Base-by-base conservation (phyloP, 441 rosid genomes). In the Gossypium davidsonii region DNA sequence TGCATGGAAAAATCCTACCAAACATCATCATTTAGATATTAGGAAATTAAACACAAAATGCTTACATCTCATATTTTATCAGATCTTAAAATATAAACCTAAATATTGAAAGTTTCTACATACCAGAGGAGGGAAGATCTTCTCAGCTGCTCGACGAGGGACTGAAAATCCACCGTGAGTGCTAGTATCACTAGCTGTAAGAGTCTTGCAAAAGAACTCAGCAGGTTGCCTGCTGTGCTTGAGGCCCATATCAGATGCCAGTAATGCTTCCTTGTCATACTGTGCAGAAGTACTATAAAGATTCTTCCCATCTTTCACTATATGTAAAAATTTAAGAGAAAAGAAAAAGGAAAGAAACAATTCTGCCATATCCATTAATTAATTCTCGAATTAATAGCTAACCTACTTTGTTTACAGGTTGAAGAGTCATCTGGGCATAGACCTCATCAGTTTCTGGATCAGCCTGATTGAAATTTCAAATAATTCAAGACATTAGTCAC, bases 101-200 rank as follows among this genome's bases (percentile, higher is more conserved):
- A 61, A n/a, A 42, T 7, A 14, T 67, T 21, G 14, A 72, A 67
- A 69, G 21, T 57, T 2, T 44, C 49, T 23, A 83, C 89, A 14
- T 75, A 94, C 97, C 37, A 94, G 91, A 77, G 91, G 82, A 26
- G 98, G 98, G 79, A 94, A 94, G 52, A 90, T 94, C 80, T 90
- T 94, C 84, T 94, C 98, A 65, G 98, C 97, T 66, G 98, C 89
- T 76, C 98, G 87, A 20, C 97, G 92, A 26, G 97, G 97, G 34
- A 94, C 98, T 51, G 96, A 94, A 79, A 94, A 94, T 42, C 98
- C 98, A 75, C 98, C 96, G 67, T 91, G 97, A n/a, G 97, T 91
- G 79, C 97, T 93, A n/a, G 97, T 93, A 74, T 93, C 96, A 73
- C 98, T 91, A 12, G 97, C 98, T 10, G 98, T 93, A 51, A 93